These are phyloP conservation scores for Chaetomiaceae sp. DNA, from an alignment of 2,329 filamentous ascomycete species.

Conservation along the genomic window DNA sequence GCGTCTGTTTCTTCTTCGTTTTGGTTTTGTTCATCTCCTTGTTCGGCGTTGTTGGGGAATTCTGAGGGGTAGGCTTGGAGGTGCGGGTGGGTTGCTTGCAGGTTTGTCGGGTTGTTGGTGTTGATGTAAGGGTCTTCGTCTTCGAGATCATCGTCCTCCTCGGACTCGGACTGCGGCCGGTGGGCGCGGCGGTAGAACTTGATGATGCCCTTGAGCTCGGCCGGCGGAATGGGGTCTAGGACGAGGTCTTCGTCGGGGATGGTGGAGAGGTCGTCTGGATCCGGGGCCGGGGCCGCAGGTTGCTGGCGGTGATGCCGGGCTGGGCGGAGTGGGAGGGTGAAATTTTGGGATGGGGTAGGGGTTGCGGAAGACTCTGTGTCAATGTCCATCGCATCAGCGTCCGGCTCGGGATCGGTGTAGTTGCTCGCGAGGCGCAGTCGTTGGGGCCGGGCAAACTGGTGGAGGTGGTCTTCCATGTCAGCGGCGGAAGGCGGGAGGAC, in stretches of 20 bases:
- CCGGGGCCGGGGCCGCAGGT: neutral
- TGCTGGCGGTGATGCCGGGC: neutral
- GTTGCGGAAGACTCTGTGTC: neutral
- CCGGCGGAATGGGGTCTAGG: constrained; percentile 6
- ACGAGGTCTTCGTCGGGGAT: constrained; percentile 13
- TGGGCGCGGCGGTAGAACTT: neutral
- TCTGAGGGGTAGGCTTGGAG: neutral
- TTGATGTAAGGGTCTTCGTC: neutral
- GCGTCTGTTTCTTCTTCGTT: neutral
- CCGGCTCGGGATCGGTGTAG: neutral
- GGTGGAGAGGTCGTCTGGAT: constrained; percentile 7
- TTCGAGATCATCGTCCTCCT: neutral
- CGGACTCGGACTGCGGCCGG: neutral
- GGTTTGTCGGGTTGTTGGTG: neutral
- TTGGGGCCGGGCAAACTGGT: neutral
- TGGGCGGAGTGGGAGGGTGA: neutral
- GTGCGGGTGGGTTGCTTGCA: neutral
- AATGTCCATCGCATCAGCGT: constrained; percentile 10
- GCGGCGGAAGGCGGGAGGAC: neutral
- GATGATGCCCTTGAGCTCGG: constrained; percentile 7
- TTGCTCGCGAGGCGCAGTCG: neutral
- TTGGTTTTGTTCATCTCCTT: neutral
- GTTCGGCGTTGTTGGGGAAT: too few species aligned
- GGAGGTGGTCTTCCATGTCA: constrained; percentile 4
- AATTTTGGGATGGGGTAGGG: neutral